Evolutionary conservation across 139 green algal species (phyloP).

Genomic region (Picochlorum sp.): DNA sequence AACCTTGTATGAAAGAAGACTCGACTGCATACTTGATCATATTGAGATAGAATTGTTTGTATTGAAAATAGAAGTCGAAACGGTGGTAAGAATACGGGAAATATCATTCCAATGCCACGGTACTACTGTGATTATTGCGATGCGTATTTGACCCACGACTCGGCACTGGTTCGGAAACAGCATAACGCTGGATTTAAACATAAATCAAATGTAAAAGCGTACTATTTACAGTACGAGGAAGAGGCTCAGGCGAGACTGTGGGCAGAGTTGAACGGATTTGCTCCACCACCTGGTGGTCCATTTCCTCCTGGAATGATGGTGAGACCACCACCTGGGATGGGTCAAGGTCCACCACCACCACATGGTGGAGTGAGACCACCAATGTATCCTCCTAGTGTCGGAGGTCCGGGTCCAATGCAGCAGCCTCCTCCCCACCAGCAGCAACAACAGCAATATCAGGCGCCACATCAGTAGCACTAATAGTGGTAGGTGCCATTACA

Average conservation of each 20-base stretch:
- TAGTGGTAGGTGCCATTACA: too few species aligned
- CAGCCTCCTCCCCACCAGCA: too few species aligned
- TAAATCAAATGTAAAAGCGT: slow-evolving; percentile 91
- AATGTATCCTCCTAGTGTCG: too few species aligned
- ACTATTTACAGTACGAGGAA: slow-evolving; percentile 86
- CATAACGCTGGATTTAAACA: slow-evolving; percentile 96
- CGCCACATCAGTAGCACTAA: too few species aligned
- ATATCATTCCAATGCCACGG: not conserved
- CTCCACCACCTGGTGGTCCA: not conserved
- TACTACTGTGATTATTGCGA: slow-evolving; percentile 49
- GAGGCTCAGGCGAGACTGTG: slow-evolving; percentile 3
- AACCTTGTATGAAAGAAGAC: too few species aligned
- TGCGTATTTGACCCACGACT: slow-evolving; percentile 88
- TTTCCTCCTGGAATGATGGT: not conserved
- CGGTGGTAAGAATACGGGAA: too few species aligned
- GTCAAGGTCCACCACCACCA: not conserved
- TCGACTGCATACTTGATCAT: too few species aligned
- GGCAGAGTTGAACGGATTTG: slow-evolving; percentile 12
- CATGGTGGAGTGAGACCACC: not conserved
- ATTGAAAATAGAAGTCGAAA: too few species aligned
- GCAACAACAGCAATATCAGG: too few species aligned
- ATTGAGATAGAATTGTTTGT: too few species aligned
- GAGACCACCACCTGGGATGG: not conserved
- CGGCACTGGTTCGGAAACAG: slow-evolving; percentile 85
- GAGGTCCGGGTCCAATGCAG: too few species aligned